A percentile compares a stretch with the other conserved stretches of the same genome.
Evolutionary conservation across 225 moss, liverwort and hornwort species (phyloP).

Genomic region (Neckera pumila): DNA sequence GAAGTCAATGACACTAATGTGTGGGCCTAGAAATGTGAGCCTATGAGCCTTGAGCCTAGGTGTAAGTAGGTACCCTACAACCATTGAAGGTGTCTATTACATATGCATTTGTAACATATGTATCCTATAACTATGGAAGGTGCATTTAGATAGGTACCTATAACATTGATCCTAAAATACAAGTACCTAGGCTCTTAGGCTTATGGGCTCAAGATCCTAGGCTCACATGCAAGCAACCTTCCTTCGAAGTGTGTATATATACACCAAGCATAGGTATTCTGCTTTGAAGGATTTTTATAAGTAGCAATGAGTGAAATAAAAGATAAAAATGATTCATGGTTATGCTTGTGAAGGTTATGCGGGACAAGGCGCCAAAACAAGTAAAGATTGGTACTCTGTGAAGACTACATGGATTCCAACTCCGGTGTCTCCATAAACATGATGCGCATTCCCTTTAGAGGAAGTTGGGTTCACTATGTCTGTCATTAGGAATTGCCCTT

Average conservation of each 20-base stretch:
- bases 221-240: no score
- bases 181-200: no score
- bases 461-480: background rate
- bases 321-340: background rate
- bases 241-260: background rate
- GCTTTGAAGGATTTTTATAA: no score
- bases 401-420: background rate
- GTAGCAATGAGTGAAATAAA: rapidly evolving
- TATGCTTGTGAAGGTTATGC: slow-evolving; percentile 45
- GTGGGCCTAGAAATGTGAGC: no score
- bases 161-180: no score
- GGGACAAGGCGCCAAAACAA: slow-evolving; percentile 88
- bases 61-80: no score
- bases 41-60: no score
- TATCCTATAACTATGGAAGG: no score
- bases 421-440: background rate
- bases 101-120: no score
- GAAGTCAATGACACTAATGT: background rate
- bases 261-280: background rate
- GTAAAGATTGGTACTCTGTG: slow-evolving; percentile 47
- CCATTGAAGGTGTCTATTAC: no score
- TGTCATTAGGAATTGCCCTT: background rate
- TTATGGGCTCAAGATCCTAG: no score
- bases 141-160: no score
- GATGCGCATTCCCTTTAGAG: background rate